Conservation (phyloP, 768 basidiomycete genomes). For the Mycena epipterygia region DNA sequence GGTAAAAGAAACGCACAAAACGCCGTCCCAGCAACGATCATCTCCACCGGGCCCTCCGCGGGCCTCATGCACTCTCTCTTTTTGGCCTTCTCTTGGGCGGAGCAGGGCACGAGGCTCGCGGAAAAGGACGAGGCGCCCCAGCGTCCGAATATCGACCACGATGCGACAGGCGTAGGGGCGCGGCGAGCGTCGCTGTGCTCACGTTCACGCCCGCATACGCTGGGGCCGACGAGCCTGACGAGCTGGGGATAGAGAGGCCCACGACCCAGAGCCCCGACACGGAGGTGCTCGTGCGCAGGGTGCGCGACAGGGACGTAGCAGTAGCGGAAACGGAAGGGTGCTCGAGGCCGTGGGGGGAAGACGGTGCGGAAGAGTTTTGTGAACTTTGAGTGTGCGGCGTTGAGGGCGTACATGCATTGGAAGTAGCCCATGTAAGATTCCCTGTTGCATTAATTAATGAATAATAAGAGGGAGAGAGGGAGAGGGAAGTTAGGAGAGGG, state of each 20-base stretch:
- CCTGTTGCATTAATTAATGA: too few species aligned
- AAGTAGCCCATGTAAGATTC: conserved; percentile 86
- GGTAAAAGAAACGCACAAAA: conserved; percentile 64
- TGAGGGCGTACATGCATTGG: conserved; percentile 74
- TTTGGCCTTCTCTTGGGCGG: conserved; percentile 23
- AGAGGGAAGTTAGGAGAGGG: too few species aligned
- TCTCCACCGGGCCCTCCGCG: conserved; percentile 75
- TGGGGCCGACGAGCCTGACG: conserved; percentile 17
- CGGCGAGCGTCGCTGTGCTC: not conserved
- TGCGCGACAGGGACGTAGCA: too few species aligned
- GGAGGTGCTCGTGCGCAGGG: too few species aligned
- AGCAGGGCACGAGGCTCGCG: not conserved
- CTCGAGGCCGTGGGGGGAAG: conserved; percentile 71
- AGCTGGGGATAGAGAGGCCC: conserved; percentile 10
- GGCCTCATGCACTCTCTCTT: too few species aligned
- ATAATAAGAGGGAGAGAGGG: too few species aligned
- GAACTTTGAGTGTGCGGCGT: conserved; percentile 81
- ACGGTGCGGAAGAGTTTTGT: conserved; percentile 79
- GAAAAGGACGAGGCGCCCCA: not conserved
- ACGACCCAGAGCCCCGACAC: conserved; percentile 38
- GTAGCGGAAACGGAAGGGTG: conserved; percentile 54
- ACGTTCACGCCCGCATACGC: not conserved
- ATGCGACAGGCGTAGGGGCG: not conserved
- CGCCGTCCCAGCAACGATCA: conserved; percentile 81
- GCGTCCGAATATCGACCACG: not conserved